Conservation (phyloP, 192 early-diverging fungal species). For the Endogone sp. region DNA sequence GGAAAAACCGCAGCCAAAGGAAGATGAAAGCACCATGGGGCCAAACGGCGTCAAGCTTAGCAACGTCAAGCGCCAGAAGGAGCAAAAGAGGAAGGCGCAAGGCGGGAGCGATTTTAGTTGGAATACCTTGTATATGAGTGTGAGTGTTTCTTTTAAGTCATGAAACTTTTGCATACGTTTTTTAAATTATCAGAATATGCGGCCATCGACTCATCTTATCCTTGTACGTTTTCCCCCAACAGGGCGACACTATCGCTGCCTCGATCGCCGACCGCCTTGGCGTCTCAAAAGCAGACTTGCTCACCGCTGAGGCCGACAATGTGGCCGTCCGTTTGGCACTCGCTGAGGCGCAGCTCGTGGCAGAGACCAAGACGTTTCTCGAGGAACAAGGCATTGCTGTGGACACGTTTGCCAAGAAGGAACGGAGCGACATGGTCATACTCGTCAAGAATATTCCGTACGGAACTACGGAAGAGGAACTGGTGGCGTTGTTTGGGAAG, state of each 20-base stretch:
- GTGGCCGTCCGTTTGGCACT: constrained; percentile 92
- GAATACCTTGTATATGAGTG: constrained; percentile 96
- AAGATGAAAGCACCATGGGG: constrained; percentile 42
- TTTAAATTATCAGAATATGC: too few relatives aligned
- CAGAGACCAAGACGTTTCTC: constrained; percentile 91
- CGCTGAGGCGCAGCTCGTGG: constrained; percentile 96
- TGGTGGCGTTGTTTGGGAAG: constrained; percentile 76
- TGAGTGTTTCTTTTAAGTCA: constrained; percentile 40
- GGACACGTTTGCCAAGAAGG: constrained; percentile 71
- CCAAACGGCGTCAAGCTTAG: constrained; percentile 48
- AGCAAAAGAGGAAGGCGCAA: constrained; percentile 70
- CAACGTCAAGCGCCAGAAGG: constrained; percentile 80
- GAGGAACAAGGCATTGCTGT: constrained; percentile 82
- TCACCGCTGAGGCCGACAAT: constrained; percentile 82
- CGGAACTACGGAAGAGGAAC: constrained; percentile 76
- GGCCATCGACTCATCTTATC: too few relatives aligned
- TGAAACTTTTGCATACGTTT: too few relatives aligned
- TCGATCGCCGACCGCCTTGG: constrained; percentile 92
- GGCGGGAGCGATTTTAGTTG: constrained; percentile 89
- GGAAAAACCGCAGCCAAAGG: constrained; percentile 71
- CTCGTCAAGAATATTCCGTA: constrained; percentile 95
- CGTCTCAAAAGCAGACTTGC: constrained; percentile 87
- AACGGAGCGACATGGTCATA: constrained; percentile 86
- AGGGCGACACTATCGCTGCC: constrained; percentile 90
- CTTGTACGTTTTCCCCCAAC: constrained; percentile 11